Percentiles rank a stretch among this genome's conserved stretches.
Conservation (phyloP, 345 rosid species). For the Syzygium grande region DNA sequence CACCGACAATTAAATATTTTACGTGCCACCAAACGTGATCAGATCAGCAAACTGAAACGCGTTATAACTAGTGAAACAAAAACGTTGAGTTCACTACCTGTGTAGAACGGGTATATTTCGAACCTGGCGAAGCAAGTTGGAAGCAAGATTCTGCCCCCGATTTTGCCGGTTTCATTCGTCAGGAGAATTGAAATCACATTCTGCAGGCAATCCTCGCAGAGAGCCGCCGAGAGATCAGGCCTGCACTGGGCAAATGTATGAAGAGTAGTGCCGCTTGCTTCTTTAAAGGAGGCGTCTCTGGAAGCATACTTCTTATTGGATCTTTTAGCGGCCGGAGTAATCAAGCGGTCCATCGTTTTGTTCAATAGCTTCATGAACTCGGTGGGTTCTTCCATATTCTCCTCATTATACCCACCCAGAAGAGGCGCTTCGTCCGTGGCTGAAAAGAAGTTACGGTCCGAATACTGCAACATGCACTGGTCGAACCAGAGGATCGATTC, state of each 20-base stretch:
- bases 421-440: not conserved
- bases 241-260: conserved; percentile 18
- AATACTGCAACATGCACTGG: conserved; percentile 30
- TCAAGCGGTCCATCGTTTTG: not conserved
- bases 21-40: no score
- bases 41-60: no score
- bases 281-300: no score
- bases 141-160: conserved; percentile 1
- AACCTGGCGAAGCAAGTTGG: conserved; percentile 27
- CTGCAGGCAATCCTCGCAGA: conserved; percentile 10
- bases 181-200: not conserved
- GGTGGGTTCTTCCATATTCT: conserved; percentile 3
- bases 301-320: not conserved
- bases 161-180: not conserved
- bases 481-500: conserved; percentile 27
- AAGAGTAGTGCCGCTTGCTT: not conserved
- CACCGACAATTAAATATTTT: no score
- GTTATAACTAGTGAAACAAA: no score
- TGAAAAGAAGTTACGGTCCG: conserved; percentile 12
- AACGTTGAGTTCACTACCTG: not conserved
- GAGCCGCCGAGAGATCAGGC: not conserved
- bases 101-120: conserved; percentile 16
- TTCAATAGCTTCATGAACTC: not conserved
- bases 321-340: not conserved
- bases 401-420: not conserved